These are phyloP conservation scores for Colletotrichum endophyticum DNA, from an alignment of 2,329 filamentous ascomycete species.

Conservation along the genomic window DNA sequence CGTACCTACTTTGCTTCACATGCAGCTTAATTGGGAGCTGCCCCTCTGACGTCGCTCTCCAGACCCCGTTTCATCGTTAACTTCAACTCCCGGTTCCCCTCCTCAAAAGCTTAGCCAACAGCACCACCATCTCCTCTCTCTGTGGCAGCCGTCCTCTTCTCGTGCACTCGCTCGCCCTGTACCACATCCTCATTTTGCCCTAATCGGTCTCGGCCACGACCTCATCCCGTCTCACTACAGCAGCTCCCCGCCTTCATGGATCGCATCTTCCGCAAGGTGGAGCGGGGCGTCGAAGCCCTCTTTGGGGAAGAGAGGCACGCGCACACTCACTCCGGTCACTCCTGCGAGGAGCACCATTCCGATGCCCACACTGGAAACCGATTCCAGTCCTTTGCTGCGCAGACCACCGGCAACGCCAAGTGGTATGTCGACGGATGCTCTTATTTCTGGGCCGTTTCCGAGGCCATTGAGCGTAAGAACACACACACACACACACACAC, in stretches of 20 bases:
- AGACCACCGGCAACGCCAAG: slow-evolving; percentile 76
- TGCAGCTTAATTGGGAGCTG: not conserved
- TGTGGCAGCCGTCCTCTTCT: not conserved
- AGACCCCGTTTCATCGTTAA: slow-evolving; percentile 13
- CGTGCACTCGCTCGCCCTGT: not conserved
- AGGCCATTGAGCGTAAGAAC: slow-evolving; percentile 69
- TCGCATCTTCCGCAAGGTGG: slow-evolving; percentile 48
- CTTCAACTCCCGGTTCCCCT: slow-evolving; percentile 8
- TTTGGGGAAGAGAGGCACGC: slow-evolving; percentile 48
- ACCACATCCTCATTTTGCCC: not conserved
- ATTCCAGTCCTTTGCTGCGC: slow-evolving; percentile 74
- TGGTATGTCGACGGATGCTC: slow-evolving; percentile 88
- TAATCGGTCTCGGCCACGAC: not conserved
- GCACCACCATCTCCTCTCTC: not conserved
- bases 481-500: not conserved
- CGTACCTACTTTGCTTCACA: not conserved
- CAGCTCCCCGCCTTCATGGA: slow-evolving; percentile 33
- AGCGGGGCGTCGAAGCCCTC: slow-evolving; percentile 43
- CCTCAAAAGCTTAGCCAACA: slow-evolving; percentile 13
- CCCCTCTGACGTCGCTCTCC: slow-evolving; percentile 18
- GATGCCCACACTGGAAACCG: slow-evolving; percentile 54
- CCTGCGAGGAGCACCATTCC: slow-evolving; percentile 45
- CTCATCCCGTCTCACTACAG: not conserved
- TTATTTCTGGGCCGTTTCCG: slow-evolving; percentile 85
- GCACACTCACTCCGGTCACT: slow-evolving; percentile 45